Evolutionary conservation across 495 filamentous ascomycete species (phyloP), one percentile per base, ranked within the genome.

Genomic region (Penicillium turbatum): DNA sequence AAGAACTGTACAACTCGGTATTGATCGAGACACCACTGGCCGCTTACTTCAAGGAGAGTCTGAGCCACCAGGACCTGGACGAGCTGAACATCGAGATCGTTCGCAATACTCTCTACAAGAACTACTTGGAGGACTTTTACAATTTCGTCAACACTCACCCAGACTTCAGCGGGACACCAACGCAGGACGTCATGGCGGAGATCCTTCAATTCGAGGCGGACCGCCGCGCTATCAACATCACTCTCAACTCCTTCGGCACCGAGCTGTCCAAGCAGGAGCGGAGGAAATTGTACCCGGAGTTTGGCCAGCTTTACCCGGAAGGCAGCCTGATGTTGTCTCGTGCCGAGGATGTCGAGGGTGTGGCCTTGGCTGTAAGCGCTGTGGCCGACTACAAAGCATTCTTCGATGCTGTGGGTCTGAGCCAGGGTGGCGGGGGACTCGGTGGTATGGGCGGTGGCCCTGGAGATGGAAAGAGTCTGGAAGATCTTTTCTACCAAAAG

Each of bases 1-100:
- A 99, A 71, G 93, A 99, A 60, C 80, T 99, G 16, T 99, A 97
- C 79, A 97, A 97, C 78, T 92, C 88, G 35, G 92, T 97, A 17
- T 74, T 99, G 62, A 88, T 99, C 56, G 93, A 99, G 74, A 97
- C 93, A 8, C 95, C 93, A 2, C 77, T 99, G 35, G 93, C 92
- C 37, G 84, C 89, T 15, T 99, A 96, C 72, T 99, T 99, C 82
- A 97, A 97, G 74, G 86, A 88, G 54, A 93, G 87, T 56, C 77
- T 99, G 34, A 92, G 86, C 69, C 90, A 95, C 67, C 90, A 95
- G 67, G 93, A 99, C 66, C 80, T 99, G 53, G 93, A 99, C 72
- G 95, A 97, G 79, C 77, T 97, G 67, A 99, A 99, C 74, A 99
- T 99, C 64, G 93, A 99, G 76, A 99, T 99, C 65, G 85, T 99